Conservation (phyloP, 2,329 filamentous ascomycete genomes). For the Aurifilum marmelostoma region DNA sequence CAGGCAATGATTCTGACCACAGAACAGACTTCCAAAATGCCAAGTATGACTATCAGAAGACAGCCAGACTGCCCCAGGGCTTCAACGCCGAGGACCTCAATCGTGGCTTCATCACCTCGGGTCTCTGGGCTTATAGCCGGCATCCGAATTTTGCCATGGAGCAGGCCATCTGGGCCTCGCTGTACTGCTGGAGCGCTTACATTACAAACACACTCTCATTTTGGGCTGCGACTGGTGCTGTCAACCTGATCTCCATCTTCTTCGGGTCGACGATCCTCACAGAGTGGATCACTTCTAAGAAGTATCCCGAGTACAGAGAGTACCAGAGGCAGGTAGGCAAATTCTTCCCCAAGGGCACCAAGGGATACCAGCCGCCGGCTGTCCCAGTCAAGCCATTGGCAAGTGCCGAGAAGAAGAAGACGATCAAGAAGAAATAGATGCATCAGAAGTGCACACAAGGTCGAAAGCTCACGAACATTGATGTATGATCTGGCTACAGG, state of each 20-base stretch:
- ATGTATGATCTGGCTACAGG: neutral
- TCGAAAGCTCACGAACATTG: neutral
- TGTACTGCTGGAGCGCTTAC: conserved; percentile 88
- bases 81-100: conserved; percentile 78
- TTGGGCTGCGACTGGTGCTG: conserved; percentile 75
- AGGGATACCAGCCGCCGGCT: conserved; percentile 47
- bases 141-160: conserved; percentile 96
- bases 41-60: conserved; percentile 74
- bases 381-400: conserved; percentile 48
- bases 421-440: conserved; percentile 1
- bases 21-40: conserved; percentile 73
- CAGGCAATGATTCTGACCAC: conserved; percentile 23
- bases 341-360: conserved; percentile 68
- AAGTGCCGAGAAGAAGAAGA: neutral
- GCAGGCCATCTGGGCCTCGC: conserved; percentile 82
- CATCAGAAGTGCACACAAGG: too few species aligned
- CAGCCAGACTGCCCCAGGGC: conserved; percentile 68
- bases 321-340: conserved; percentile 84
- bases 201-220: conserved; percentile 71
- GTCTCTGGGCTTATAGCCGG: conserved; percentile 84
- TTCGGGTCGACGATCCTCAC: conserved; percentile 89
- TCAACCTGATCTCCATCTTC: conserved; percentile 77
- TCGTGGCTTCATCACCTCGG: conserved; percentile 82
- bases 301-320: conserved; percentile 85
- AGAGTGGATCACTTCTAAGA: conserved; percentile 75